Evolutionary conservation across 129 eudicot species (phyloP), one percentile per base, ranked within the genome.

Genomic region (Flaveria linearis): DNA sequence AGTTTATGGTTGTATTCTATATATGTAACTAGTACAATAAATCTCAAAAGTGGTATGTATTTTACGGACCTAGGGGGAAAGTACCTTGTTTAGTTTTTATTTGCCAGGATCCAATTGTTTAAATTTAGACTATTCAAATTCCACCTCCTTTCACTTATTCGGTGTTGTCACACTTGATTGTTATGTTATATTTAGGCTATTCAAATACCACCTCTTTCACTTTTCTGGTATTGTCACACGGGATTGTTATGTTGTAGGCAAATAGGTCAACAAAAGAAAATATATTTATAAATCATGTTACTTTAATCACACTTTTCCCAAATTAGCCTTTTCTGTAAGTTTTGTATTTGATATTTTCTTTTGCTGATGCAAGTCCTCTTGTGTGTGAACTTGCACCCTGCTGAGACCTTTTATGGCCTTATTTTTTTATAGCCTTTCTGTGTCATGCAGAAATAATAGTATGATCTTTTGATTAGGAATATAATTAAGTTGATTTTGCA

Each of bases 21-120:
- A 12, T 17, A 69, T 70, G 82, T 58, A 11, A 60, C 47, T 39
- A 78, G 69, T 26, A 60, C 69, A 22, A 68, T 77, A 56, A 77
- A 77, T 77, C 50, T 55, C 36, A 50, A 65, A 61, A 30, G 17
- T 46, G 47, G 28, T 30, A 49, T 75, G 39, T 57, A 36, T 30
- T 55, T 56, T 7, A 53, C 8, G 60, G 16, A 47, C 15, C 16
- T 67, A 22, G 28, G 74, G 64, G 80, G 66, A 51, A 65, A 65
- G 80, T 66, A 51, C 55, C 50, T 50, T 76, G 51, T 51, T 60
- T 28, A 61, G 13, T 49, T 66, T 57, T 46, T 77, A 65, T 41
- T 4, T 55, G 68, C 17, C 23, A 14, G 74, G 80, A 56, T 22
- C 68, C 58, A 23, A 6, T 77, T 53, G 75, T 41, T 57, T 68